Conservation (phyloP, 2,329 filamentous ascomycete genomes). For the Trichoderma brevicompactum region DNA sequence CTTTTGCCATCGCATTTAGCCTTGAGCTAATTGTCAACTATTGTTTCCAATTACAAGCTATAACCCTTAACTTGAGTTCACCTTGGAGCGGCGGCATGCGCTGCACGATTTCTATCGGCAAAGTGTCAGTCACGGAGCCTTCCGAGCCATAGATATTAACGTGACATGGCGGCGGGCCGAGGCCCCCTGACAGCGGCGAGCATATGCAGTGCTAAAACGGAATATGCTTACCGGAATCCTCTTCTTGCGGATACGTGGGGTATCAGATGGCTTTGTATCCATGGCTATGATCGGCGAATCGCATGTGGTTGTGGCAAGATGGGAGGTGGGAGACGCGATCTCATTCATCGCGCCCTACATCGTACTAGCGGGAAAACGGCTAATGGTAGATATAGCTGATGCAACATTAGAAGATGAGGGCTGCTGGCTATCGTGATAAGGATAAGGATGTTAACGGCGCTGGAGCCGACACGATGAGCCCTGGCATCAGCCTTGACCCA, state of each 20-base stretch:
- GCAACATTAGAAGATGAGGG: constrained; percentile 9
- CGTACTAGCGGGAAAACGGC: neutral
- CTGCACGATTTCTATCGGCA: constrained; percentile 36
- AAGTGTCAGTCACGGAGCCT: constrained; percentile 10
- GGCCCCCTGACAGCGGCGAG: neutral
- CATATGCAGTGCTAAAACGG: neutral
- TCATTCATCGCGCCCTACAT: constrained; percentile 10
- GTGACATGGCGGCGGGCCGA: constrained; percentile 14
- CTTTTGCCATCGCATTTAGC: constrained; percentile 36
- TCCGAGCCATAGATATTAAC: constrained; percentile 15
- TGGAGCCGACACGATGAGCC: neutral
- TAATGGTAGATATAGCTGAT: constrained; percentile 14
- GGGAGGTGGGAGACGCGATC: neutral
- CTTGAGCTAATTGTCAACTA: constrained; percentile 18
- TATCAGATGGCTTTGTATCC: neutral
- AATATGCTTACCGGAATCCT: constrained; percentile 32
- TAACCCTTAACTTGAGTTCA: constrained; percentile 4
- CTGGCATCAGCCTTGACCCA: neutral
- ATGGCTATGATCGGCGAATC: neutral
- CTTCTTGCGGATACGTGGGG: constrained; percentile 31
- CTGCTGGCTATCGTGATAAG: constrained; percentile 9
- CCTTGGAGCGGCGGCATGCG: constrained; percentile 38
- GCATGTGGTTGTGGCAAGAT: neutral
- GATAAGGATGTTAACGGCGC: constrained; percentile 4
- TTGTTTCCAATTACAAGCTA: neutral